These are phyloP conservation scores for Plantago lanceolata DNA, from an alignment of 305 asterid genomes.

Conservation along the genomic window DNA sequence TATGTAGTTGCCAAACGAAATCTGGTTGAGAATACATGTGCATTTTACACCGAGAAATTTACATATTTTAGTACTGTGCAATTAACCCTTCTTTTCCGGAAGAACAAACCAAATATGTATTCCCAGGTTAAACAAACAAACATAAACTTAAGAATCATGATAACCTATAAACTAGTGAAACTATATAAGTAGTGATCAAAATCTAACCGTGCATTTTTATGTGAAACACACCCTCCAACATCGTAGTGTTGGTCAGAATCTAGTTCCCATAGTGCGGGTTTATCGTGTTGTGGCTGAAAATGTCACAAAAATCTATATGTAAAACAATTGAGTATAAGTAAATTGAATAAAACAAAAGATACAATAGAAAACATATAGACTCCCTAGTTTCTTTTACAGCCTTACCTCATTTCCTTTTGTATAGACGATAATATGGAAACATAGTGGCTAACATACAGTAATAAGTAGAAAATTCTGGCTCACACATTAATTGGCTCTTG, in stretches of 20 bases:
- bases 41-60: too few species aligned
- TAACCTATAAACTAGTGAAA: neutral
- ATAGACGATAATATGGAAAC: too few species aligned
- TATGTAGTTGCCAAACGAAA: too few species aligned
- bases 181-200: neutral
- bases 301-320: slow-evolving; percentile 81
- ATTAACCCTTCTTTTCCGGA: too few species aligned
- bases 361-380: neutral
- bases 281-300: slow-evolving; percentile 78
- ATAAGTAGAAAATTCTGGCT: slow-evolving; percentile 27
- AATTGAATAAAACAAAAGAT: slow-evolving; percentile 5
- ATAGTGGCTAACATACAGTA: too few species aligned
- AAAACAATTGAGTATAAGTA: slow-evolving; percentile 16
- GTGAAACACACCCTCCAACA: slow-evolving; percentile 53
- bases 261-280: slow-evolving; percentile 83
- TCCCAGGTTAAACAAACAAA: too few species aligned
- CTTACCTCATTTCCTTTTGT: too few species aligned
- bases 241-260: slow-evolving; percentile 76
- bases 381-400: neutral
- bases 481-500: slow-evolving; percentile 93
- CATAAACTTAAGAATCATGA: too few species aligned
- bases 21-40: too few species aligned
- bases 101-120: too few species aligned
- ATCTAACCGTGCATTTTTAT: slow-evolving; percentile 54
- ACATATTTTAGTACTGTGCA: too few species aligned